phyloP scores from a whole-genome alignment of 2,329 filamentous ascomycete species.

The Colletotrichum lupini region DNA sequence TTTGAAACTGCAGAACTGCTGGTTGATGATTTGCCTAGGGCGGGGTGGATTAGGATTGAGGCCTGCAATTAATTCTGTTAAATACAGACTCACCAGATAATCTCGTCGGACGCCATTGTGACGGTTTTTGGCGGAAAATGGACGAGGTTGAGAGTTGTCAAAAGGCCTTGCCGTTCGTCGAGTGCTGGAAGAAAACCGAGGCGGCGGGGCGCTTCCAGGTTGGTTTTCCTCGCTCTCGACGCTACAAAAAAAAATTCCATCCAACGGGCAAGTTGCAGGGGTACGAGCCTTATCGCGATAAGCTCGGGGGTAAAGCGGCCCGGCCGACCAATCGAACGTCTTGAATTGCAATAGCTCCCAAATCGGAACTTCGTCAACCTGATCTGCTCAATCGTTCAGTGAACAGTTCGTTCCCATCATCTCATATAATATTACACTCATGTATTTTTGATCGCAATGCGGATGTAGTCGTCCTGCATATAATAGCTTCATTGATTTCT shows the following conservation, averaged over 20 bases:
- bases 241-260: constrained; percentile 29
- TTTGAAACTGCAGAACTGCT: constrained; percentile 95
- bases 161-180: constrained; percentile 18
- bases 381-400: not conserved
- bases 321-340: constrained; percentile 19
- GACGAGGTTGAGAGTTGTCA: constrained; percentile 2
- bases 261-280: constrained; percentile 19
- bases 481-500: not conserved
- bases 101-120: constrained; percentile 90
- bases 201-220: constrained; percentile 24
- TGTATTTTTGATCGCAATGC: not conserved
- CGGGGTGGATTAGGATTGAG: not conserved
- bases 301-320: constrained; percentile 25
- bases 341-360: constrained; percentile 24
- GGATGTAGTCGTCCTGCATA: not conserved
- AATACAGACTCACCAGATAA: constrained; percentile 72
- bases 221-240: constrained; percentile 29
- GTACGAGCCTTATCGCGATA: constrained; percentile 30
- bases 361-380: not conserved
- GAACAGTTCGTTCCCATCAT: not conserved
- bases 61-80: not conserved
- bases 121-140: constrained; percentile 25
- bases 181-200: constrained; percentile 30
- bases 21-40: constrained; percentile 84
- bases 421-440: not conserved